Percentiles rank a stretch among this genome's conserved stretches.
Evolutionary conservation across 768 basidiomycete genomes (phyloP).

Genomic region (Rhizopogon sp.): DNA sequence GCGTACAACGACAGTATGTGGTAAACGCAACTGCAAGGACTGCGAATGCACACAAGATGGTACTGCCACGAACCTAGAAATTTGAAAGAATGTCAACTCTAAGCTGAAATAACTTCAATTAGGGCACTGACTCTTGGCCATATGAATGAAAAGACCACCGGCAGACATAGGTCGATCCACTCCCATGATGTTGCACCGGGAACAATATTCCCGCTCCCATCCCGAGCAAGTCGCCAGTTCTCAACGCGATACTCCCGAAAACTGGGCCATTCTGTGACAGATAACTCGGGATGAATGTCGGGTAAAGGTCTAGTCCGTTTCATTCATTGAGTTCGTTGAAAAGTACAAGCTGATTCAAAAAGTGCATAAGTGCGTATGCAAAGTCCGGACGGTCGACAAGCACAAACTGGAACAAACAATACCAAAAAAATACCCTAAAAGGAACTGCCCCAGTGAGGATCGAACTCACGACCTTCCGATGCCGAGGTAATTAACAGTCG

Average conservation of each 20-base stretch:
- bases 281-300: conserved; percentile 47
- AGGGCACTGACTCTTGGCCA: conserved; percentile 26
- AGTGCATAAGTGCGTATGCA: background rate
- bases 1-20: conserved; percentile 34
- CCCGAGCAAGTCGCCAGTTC: conserved; percentile 41
- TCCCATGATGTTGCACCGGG: conserved; percentile 25
- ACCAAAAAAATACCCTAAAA: conserved; percentile 1
- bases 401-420: background rate
- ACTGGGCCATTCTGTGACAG: conserved; percentile 37
- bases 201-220: conserved; percentile 33
- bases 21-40: conserved; percentile 15
- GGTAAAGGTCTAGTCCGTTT: conserved; percentile 31
- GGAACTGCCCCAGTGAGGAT: conserved; percentile 45
- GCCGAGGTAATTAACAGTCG: conserved; percentile 32
- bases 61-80: conserved; percentile 14
- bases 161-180: conserved; percentile 33
- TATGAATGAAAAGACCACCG: conserved; percentile 25
- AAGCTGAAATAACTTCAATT: background rate
- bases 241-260: conserved; percentile 60
- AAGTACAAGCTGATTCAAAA: background rate
- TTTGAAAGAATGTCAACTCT: conserved; percentile 9
- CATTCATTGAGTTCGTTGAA: conserved; percentile 27
- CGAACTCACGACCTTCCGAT: conserved; percentile 53
- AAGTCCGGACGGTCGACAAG: too few species aligned
- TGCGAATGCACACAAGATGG: conserved; percentile 5